phyloP scores from a whole-genome alignment of 352 stramenopile genomes.

The Phytophthora aleatoria region DNA sequence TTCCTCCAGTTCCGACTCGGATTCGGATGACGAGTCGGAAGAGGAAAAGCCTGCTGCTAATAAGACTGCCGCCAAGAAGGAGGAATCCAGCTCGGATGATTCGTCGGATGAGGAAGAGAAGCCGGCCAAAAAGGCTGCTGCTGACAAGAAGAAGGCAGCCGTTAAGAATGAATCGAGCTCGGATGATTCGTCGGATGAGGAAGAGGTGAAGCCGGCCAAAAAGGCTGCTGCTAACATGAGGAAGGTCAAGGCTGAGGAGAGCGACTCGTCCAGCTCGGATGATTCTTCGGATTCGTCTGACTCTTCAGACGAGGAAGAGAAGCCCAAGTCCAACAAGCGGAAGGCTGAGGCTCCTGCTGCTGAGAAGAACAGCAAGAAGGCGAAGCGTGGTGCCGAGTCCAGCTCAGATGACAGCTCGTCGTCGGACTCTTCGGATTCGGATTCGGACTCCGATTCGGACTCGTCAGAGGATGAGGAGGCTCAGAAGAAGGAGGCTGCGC shows the following conservation, averaged over 20 bases:
- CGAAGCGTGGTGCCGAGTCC: constrained; percentile 36
- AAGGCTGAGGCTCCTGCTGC: constrained; percentile 49
- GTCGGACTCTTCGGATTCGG: constrained; percentile 52
- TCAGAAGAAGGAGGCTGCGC: constrained; percentile 77
- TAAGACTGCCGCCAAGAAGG: constrained; percentile 37
- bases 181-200: constrained; percentile 52
- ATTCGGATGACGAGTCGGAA: constrained; percentile 59
- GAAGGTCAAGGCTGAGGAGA: constrained; percentile 12
- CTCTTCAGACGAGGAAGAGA: constrained; percentile 50
- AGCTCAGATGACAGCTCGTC: constrained; percentile 51
- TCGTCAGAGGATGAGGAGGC: constrained; percentile 68
- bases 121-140: constrained; percentile 23
- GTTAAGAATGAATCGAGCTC: constrained; percentile 6
- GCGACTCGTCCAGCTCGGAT: constrained; percentile 25
- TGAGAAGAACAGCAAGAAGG: constrained; percentile 46
- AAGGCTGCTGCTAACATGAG: constrained; percentile 24
- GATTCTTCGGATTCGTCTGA: constrained; percentile 37
- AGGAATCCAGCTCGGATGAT: constrained; percentile 33
- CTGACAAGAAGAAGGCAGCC: constrained; percentile 34
- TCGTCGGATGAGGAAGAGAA: constrained; percentile 51
- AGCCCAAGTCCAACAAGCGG: constrained; percentile 51
- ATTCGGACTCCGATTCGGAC: constrained; percentile 47
- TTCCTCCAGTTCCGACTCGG: constrained; percentile 45
- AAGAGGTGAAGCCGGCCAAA: constrained; percentile 29
- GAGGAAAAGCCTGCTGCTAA: constrained; percentile 23